Conservation (phyloP, 2,329 filamentous ascomycete genomes). For the Pleurostoma richardsiae region DNA sequence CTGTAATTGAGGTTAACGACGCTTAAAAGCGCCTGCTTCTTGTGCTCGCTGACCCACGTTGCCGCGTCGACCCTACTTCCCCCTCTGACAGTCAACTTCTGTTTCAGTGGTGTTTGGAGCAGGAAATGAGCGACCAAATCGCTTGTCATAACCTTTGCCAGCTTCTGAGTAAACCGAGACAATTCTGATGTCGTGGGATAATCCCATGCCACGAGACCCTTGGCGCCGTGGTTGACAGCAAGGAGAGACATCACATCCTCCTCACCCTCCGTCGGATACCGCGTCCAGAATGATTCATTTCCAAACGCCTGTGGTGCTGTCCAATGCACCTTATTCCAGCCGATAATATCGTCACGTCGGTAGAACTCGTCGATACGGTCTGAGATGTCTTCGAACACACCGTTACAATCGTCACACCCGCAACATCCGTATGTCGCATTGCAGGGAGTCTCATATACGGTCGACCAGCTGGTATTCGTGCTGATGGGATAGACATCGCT, state of each 20-base stretch:
- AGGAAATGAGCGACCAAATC: slow-evolving; percentile 26
- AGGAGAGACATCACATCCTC: slow-evolving; percentile 41
- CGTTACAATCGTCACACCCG: slow-evolving; percentile 45
- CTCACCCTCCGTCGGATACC: slow-evolving; percentile 37
- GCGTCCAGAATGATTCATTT: slow-evolving; percentile 38
- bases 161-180: slow-evolving; percentile 21
- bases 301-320: slow-evolving; percentile 44
- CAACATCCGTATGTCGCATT: slow-evolving; percentile 48
- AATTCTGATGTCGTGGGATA: slow-evolving; percentile 33
- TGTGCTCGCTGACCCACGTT: slow-evolving; percentile 27
- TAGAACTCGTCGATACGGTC: slow-evolving; percentile 33
- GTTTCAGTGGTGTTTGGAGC: slow-evolving; percentile 22
- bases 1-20: slow-evolving; percentile 11
- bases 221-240: slow-evolving; percentile 42
- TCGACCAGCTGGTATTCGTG: slow-evolving; percentile 37
- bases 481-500: slow-evolving; percentile 44
- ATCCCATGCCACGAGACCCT: slow-evolving; percentile 42
- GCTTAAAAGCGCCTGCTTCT: slow-evolving; percentile 6
- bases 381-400: slow-evolving; percentile 35
- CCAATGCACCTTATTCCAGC: slow-evolving; percentile 38
- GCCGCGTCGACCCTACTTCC: slow-evolving; percentile 29
- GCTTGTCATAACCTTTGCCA: slow-evolving; percentile 32
- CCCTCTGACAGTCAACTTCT: slow-evolving; percentile 15
- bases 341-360: slow-evolving; percentile 32
- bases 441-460: slow-evolving; percentile 37